These are phyloP conservation scores for Magnaporthiopsis incrustans DNA, from an alignment of 2,329 filamentous ascomycete genomes.

Conservation along the genomic window DNA sequence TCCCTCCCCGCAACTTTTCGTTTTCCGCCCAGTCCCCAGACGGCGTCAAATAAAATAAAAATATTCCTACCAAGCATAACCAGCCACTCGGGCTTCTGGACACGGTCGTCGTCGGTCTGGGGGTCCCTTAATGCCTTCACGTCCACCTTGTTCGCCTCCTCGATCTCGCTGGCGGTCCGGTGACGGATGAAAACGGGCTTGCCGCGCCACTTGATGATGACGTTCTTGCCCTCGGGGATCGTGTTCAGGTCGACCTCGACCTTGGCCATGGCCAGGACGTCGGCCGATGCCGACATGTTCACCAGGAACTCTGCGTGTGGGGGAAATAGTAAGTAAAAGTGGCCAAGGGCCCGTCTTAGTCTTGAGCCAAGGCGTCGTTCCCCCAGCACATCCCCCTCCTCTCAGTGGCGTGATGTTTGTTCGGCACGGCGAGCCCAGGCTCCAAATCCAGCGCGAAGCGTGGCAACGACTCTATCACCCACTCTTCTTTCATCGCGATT, in stretches of 20 bases:
- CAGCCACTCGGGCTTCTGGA: constrained; percentile 97
- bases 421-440: not conserved
- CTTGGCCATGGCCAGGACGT: constrained; percentile 98
- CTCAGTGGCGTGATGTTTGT: not conserved
- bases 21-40: not conserved
- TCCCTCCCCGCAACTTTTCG: not conserved
- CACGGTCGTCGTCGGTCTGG: constrained; percentile 82
- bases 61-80: constrained; percentile 79
- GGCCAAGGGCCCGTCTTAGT: not conserved
- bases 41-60: too few species aligned
- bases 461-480: not conserved
- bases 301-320: constrained; percentile 79
- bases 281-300: constrained; percentile 99
- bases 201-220: constrained; percentile 99
- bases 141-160: constrained; percentile 85
- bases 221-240: constrained; percentile 99
- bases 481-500: not conserved
- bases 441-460: not conserved
- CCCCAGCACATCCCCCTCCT: not conserved
- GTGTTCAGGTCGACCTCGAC: constrained; percentile 89
- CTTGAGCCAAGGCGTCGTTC: not conserved
- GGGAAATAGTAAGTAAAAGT: not conserved
- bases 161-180: constrained; percentile 87
- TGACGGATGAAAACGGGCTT: constrained; percentile 99
- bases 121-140: constrained; percentile 82